A percentile compares a stretch with the other conserved stretches of the same genome.
Evolutionary conservation across 495 filamentous ascomycete species (phyloP).

Genomic region (Staphylotrichum tortipilum): DNA sequence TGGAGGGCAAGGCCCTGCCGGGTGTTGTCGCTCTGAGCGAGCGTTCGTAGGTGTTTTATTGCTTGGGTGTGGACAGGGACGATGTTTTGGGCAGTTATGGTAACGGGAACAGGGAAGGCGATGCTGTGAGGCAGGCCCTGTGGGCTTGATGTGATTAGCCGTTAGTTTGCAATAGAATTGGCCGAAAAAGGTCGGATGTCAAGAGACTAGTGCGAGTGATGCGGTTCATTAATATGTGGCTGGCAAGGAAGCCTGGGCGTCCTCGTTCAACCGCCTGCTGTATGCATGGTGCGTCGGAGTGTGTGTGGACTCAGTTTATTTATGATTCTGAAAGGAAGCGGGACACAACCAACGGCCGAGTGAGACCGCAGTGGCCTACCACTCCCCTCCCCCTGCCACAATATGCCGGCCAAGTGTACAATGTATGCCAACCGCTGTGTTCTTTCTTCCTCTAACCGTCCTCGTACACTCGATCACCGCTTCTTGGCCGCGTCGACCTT

Average conservation of each 20-base stretch:
- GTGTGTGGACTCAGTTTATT: too few relatives aligned
- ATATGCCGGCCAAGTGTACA: background rate
- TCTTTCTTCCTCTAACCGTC: background rate
- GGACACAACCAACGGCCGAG: too few relatives aligned
- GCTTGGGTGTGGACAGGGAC: background rate
- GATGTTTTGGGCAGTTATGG: background rate
- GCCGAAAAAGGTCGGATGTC: too few relatives aligned
- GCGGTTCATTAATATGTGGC: too few relatives aligned
- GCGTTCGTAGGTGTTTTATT: conserved; percentile 33
- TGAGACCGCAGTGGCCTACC: too few relatives aligned
- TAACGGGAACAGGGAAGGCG: conserved; percentile 1
- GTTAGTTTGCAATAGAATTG: too few relatives aligned
- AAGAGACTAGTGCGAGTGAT: too few relatives aligned
- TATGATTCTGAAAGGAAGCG: too few relatives aligned
- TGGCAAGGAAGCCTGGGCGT: too few relatives aligned
- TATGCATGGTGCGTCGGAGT: too few relatives aligned
- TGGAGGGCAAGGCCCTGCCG: conserved; percentile 95
- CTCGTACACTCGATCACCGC: conserved; percentile 24
- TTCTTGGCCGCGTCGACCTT: conserved; percentile 72
- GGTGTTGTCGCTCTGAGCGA: conserved; percentile 87
- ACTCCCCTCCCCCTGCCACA: background rate
- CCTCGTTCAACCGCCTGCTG: background rate
- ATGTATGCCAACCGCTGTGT: conserved; percentile 8
- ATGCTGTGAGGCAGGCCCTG: background rate
- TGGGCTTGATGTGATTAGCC: background rate